Evolutionary conservation across 768 basidiomycete genomes (phyloP), one percentile per base, ranked within the genome.

Genomic region (Russula compacta): DNA sequence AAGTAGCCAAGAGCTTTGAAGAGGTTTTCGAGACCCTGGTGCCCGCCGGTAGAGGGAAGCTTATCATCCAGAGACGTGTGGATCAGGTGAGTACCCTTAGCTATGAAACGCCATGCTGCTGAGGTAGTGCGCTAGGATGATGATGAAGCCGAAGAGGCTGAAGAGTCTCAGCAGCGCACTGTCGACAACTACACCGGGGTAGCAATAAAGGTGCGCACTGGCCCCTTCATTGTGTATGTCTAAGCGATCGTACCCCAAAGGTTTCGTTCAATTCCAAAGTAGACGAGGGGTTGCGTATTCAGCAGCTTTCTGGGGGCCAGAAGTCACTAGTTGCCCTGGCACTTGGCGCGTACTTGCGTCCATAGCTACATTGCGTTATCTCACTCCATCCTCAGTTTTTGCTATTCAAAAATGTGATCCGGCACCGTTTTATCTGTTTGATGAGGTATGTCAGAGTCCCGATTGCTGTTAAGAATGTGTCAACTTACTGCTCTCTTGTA

Each of bases 391-490:
- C 35, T 0, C 69, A 91, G 95, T 99, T 29, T 98, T 99, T 69
- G 93, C 95, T 15, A 98, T 98, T 66, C 97, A 99, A 74, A 98
- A 97, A 74, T 98, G 95, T 70, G 97, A 99, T 69, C 97, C 97
- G 2, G 95, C 97, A 0, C 97, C 97, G 2, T 99, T 99, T 77
- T 98, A 98, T 73, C 79, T 99, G n/a, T 98, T 99, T 68, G 97
- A 99, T 70, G 97, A 98, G 78, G 87, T 86, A 62, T 24, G 66
- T 63, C 43, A 4, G 6, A 4, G 63, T n/a, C 42, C 36, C 21
- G 17, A 39, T 43, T 38, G 14, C 9, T 43, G 1, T 7, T 19
- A 42, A 32, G 52, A 48, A 15, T n/a, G 33, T 53, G 14, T 21
- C 17, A 19, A 53, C 14, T 52, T 53, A 21, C 24, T 6, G 9